A percentile compares a stretch with the other conserved stretches of the same genome.
Conservation (phyloP, 805 yeast species). For the Candida bentonensis region DNA sequence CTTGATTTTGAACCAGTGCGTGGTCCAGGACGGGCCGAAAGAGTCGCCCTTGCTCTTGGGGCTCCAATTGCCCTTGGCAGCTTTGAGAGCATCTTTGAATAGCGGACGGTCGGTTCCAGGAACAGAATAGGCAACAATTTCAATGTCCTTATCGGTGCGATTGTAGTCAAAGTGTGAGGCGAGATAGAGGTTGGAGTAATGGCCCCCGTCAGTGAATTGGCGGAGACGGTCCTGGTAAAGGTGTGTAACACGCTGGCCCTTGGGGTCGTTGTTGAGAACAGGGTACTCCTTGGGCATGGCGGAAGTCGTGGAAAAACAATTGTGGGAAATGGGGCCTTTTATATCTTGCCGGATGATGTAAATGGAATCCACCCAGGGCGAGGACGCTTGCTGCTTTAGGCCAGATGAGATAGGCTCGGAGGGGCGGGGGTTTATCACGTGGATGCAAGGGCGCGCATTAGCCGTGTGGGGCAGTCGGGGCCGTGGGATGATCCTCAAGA, state of each 20-base stretch:
- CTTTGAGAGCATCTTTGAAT: slow-evolving; percentile 43
- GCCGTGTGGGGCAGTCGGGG: too few species aligned
- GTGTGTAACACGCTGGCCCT: slow-evolving; percentile 60
- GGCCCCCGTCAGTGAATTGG: slow-evolving; percentile 64
- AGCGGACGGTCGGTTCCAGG: slow-evolving; percentile 55
- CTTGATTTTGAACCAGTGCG: slow-evolving; percentile 78
- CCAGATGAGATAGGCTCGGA: neutral
- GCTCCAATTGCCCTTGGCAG: slow-evolving; percentile 29
- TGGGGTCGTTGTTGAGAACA: slow-evolving; percentile 37
- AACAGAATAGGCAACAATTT: slow-evolving; percentile 56
- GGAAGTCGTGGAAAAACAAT: too few species aligned
- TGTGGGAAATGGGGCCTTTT: neutral
- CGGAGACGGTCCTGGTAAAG: slow-evolving; percentile 60
- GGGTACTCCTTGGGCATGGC: slow-evolving; percentile 20
- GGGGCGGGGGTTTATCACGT: neutral
- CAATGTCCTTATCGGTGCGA: slow-evolving; percentile 35
- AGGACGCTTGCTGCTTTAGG: too few species aligned
- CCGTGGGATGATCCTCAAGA: too few species aligned
- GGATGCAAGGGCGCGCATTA: neutral
- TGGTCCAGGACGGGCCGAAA: slow-evolving; percentile 94
- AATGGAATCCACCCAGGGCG: too few species aligned
- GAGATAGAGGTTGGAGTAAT: slow-evolving; percentile 53
- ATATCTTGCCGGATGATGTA: too few species aligned
- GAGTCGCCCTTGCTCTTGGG: slow-evolving; percentile 42
- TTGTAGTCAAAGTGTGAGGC: slow-evolving; percentile 66